Evolutionary conservation across 306 rosid species (phyloP).

Genomic region (Castanea crenata): DNA sequence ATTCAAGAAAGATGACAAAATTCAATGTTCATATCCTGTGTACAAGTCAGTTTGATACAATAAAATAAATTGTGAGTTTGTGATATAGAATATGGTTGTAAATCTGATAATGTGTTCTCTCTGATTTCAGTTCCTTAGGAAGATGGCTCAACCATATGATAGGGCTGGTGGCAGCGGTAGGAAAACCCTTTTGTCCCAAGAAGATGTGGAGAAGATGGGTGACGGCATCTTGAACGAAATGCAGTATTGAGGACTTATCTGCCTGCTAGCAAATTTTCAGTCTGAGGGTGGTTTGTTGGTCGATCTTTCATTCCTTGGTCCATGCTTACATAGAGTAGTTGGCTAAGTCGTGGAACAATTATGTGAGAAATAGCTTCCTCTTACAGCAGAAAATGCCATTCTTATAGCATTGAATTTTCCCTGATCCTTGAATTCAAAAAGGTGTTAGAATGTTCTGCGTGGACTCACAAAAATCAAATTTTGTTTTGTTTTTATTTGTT

Average conservation of each 20-base stretch:
- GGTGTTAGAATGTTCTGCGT: not conserved
- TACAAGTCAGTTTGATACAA: not conserved
- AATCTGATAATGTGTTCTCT: conserved; percentile 3
- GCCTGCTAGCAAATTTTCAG: not conserved
- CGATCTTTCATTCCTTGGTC: not conserved
- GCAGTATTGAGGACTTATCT: conserved; percentile 33
- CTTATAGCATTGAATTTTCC: not conserved
- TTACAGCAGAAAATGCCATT: not conserved
- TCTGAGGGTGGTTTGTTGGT: not conserved
- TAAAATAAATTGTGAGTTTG: not conserved
- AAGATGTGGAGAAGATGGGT: conserved; percentile 73
- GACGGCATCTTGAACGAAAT: conserved; percentile 50
- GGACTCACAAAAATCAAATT: not conserved
- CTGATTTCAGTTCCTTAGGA: conserved; percentile 75
- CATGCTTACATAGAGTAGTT: not conserved
- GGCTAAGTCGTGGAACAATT: not conserved
- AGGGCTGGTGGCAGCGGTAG: conserved; percentile 68
- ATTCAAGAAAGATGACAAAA: conserved; percentile 9
- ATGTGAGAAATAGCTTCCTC: not conserved
- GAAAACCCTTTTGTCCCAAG: conserved; percentile 79
- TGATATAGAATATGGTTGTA: conserved; percentile 14
- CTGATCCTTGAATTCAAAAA: not conserved
- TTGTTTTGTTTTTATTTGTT: not conserved
- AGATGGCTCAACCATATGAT: conserved; percentile 95
- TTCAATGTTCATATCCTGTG: not conserved